Percentiles rank a stretch among this genome's conserved stretches.
Conservation (phyloP, 2,329 filamentous ascomycete genomes). For the Cylindrodendrum hubeiense region DNA sequence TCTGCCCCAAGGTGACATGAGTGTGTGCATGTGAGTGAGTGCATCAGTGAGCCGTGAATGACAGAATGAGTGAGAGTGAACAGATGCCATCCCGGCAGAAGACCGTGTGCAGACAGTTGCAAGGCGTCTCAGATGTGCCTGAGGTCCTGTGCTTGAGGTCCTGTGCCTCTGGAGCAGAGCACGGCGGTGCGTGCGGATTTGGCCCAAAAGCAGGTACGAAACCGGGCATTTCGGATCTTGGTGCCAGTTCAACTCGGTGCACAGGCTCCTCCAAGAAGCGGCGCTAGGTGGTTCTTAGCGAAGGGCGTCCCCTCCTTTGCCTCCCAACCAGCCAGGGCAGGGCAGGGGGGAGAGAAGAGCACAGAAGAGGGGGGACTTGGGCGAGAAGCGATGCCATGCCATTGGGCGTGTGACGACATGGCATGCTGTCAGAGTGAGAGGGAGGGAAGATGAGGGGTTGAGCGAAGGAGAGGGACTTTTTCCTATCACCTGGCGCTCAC, state of each 20-base stretch:
- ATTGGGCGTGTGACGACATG: slow-evolving; percentile 30
- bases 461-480: background rate
- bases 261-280: slow-evolving; percentile 10
- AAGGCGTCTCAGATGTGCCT: background rate
- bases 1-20: background rate
- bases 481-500: background rate
- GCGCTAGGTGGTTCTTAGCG: slow-evolving; percentile 20
- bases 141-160: background rate
- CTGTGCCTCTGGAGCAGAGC: background rate
- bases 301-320: slow-evolving; percentile 23
- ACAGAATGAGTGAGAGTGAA: background rate
- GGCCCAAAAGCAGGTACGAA: background rate
- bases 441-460: slow-evolving; percentile 29
- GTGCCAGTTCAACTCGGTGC: background rate
- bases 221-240: background rate
- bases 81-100: background rate
- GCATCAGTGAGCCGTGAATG: background rate
- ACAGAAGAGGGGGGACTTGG: slow-evolving; percentile 15
- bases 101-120: background rate
- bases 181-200: slow-evolving; percentile 6
- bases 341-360: slow-evolving; percentile 21
- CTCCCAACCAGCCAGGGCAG: slow-evolving; percentile 6
- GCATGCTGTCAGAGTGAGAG: slow-evolving; percentile 15
- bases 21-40: background rate
- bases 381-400: slow-evolving; percentile 19